Percentiles rank a stretch among this genome's conserved stretches.
These are phyloP conservation scores for Adansonia madagascariensis DNA, from an alignment of 441 rosid genomes.

Conservation along the genomic window DNA sequence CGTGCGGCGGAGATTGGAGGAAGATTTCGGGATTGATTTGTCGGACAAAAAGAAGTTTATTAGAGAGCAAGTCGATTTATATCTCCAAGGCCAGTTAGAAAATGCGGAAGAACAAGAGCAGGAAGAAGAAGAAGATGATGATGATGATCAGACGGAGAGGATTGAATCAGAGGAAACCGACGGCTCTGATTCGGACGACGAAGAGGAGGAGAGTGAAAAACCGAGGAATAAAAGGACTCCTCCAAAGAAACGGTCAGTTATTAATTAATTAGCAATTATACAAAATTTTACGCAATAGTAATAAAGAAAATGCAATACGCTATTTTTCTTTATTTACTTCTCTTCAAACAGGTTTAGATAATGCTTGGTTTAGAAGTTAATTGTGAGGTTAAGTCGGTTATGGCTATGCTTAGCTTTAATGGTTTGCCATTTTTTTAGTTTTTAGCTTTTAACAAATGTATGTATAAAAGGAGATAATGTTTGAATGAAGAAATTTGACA, in stretches of 20 bases:
- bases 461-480: constrained; percentile 10
- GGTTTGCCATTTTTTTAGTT: neutral
- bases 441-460: neutral
- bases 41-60: constrained; percentile 55
- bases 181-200: constrained; percentile 32
- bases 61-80: constrained; percentile 61
- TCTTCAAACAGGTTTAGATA: neutral
- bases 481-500: constrained; percentile 34
- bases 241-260: constrained; percentile 39
- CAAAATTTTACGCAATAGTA: neutral
- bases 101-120: constrained; percentile 30
- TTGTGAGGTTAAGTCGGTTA: constrained; percentile 12
- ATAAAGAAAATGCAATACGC: neutral
- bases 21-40: constrained; percentile 60
- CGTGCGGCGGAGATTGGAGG: constrained; percentile 59
- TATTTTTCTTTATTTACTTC: neutral
- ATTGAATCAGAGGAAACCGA: constrained; percentile 44
- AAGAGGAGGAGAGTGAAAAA: constrained; percentile 26
- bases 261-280: neutral
- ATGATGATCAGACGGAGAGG: constrained; percentile 36
- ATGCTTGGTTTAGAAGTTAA: constrained; percentile 5
- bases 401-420: constrained; percentile 37
- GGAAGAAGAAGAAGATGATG: constrained; percentile 16
- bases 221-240: constrained; percentile 30
- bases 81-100: constrained; percentile 48